Evolutionary conservation across 371 early-diverging fungal species (phyloP).

Genomic region (Edhazardia aedis): DNA sequence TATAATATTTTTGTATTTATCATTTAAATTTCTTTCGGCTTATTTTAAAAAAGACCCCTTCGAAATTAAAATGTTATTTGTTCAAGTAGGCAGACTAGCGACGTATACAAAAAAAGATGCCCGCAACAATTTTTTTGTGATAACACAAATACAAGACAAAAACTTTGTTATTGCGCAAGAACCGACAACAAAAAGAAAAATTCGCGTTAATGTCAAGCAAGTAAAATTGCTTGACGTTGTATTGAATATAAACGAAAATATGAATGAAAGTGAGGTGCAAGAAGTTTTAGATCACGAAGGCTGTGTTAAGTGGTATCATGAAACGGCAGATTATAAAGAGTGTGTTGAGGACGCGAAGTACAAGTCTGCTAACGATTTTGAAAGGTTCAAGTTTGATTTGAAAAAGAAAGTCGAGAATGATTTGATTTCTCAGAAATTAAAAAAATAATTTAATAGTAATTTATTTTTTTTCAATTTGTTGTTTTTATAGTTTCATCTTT

Average conservation of each 20-base stretch:
- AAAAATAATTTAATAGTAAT: no score
- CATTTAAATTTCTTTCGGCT: no score
- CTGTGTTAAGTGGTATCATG: no score
- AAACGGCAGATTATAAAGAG: not conserved
- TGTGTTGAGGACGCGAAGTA: not conserved
- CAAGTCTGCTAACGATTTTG: slow-evolving; percentile 19
- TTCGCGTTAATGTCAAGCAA: slow-evolving; percentile 7
- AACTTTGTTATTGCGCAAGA: slow-evolving; percentile 22
- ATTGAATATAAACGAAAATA: slow-evolving; percentile 9
- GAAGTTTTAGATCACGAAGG: no score
- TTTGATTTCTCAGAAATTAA: slow-evolving; percentile 12
- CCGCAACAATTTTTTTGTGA: slow-evolving; percentile 13
- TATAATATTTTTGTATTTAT: no score
- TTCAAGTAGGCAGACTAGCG: slow-evolving; percentile 23
- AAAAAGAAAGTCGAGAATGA: slow-evolving; percentile 14
- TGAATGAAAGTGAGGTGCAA: not conserved
- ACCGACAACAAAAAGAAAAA: slow-evolving; percentile 6
- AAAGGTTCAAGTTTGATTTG: slow-evolving; percentile 20
- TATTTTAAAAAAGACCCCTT: no score
- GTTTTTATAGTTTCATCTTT: no score
- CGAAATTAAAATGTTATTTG: no score
- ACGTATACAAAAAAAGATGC: slow-evolving; percentile 3
- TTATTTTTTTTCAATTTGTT: no score
- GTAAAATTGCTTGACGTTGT: slow-evolving; percentile 17
- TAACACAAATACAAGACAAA: slow-evolving; percentile 22